Percentiles rank a stretch among this genome's conserved stretches.
Conservation (phyloP, 2,329 filamentous ascomycete species). For the Alternaria dauci region DNA sequence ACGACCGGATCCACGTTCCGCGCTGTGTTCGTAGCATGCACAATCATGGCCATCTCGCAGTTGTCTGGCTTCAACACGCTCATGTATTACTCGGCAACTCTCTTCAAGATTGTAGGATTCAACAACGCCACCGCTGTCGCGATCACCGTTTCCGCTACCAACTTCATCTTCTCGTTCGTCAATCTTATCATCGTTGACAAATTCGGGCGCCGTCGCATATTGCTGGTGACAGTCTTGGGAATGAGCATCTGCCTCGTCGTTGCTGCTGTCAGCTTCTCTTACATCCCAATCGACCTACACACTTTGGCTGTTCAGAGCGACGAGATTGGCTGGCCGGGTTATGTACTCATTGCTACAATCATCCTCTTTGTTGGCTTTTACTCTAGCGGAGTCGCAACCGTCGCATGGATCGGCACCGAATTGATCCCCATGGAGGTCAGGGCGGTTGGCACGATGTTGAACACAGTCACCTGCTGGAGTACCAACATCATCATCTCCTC, state of each 20-base stretch:
- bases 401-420: constrained; percentile 38
- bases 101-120: constrained; percentile 72
- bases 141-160: constrained; percentile 75
- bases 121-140: constrained; percentile 73
- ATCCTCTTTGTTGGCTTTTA: constrained; percentile 51
- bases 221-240: constrained; percentile 58
- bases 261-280: constrained; percentile 76
- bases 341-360: constrained; percentile 49
- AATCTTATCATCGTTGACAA: constrained; percentile 81
- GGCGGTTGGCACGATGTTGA: constrained; percentile 50
- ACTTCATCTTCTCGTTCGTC: constrained; percentile 80
- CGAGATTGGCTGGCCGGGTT: constrained; percentile 45
- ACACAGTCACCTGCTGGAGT: constrained; percentile 45
- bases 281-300: constrained; percentile 61
- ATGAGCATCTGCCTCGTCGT: constrained; percentile 77
- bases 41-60: constrained; percentile 50
- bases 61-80: constrained; percentile 70
- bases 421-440: constrained; percentile 50
- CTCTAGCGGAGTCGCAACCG: constrained; percentile 14
- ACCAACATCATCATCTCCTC: constrained; percentile 50
- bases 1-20: constrained; percentile 44
- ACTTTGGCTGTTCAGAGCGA: constrained; percentile 45
- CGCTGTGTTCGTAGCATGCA: constrained; percentile 48
- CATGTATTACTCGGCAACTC: constrained; percentile 73
- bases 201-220: constrained; percentile 77